Conservation (phyloP, 2,329 filamentous ascomycete species). For the Teratosphaeria nubilosa region DNA sequence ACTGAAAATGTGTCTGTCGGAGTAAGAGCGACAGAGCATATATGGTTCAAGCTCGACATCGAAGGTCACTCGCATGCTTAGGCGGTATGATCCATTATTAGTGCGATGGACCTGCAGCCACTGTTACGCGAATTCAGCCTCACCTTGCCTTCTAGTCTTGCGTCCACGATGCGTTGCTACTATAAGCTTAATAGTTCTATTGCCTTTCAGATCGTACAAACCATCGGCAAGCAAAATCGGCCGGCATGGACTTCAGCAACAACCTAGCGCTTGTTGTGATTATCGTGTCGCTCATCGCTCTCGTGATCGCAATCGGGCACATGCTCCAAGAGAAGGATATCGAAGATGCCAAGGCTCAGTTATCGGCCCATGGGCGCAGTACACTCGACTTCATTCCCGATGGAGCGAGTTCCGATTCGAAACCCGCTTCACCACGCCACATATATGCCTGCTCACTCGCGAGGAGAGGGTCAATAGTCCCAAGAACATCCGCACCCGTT, state of each 20-base stretch:
- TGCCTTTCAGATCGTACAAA: background rate
- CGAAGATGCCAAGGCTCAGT: background rate
- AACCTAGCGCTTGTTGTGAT: background rate
- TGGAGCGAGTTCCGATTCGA: background rate
- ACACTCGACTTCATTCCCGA: background rate
- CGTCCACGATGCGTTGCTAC: background rate
- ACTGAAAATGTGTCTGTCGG: too few relatives aligned
- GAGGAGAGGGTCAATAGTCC: background rate
- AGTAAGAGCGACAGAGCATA: too few relatives aligned
- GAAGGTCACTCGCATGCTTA: too few relatives aligned
- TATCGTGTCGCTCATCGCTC: background rate
- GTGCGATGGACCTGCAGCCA: background rate
- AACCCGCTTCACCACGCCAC: background rate
- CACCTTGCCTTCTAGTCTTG: background rate
- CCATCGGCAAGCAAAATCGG: background rate
- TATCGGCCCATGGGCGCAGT: background rate
- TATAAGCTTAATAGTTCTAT: background rate
- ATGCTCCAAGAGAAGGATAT: conserved; percentile 1
- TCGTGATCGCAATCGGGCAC: background rate
- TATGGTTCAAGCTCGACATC: too few relatives aligned
- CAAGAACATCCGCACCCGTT: too few relatives aligned
- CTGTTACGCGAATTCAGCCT: background rate
- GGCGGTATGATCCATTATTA: too few relatives aligned
- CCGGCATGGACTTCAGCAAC: background rate
- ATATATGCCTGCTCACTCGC: background rate